Conservation (phyloP, 768 basidiomycete species). For the Suillus alpinus region DNA sequence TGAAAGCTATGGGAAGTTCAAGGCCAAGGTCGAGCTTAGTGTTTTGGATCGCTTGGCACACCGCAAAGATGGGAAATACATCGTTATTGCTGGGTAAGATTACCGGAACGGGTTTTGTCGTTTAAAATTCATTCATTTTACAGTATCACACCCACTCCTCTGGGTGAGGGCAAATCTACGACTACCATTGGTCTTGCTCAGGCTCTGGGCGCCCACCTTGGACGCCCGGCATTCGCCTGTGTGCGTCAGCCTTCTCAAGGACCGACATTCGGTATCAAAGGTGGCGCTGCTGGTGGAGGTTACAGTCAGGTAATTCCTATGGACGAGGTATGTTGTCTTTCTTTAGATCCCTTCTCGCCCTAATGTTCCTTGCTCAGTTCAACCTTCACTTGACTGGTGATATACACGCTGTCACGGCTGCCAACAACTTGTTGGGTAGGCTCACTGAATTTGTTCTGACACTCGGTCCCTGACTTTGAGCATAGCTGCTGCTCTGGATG, state of each 20-base stretch:
- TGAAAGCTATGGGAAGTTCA: slow-evolving; percentile 93
- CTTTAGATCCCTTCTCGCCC: background rate
- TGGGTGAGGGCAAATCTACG: slow-evolving; percentile 98
- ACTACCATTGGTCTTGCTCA: slow-evolving; percentile 97
- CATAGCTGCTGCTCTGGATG: slow-evolving; percentile 90
- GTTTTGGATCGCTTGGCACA: slow-evolving; percentile 82
- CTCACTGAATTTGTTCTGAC: background rate
- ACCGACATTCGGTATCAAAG: slow-evolving; percentile 98
- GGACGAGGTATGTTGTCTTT: slow-evolving; percentile 70
- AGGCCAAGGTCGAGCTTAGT: slow-evolving; percentile 93
- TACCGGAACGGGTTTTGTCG: background rate
- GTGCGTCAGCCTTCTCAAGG: slow-evolving; percentile 98
- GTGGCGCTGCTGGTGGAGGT: slow-evolving; percentile 96
- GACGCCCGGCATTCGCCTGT: slow-evolving; percentile 91
- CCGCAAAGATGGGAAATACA: slow-evolving; percentile 92
- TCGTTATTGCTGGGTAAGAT: slow-evolving; percentile 84
- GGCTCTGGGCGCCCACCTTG: slow-evolving; percentile 91
- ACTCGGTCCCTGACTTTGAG: slow-evolving; percentile 6
- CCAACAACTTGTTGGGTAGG: slow-evolving; percentile 91
- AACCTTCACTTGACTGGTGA: slow-evolving; percentile 96
- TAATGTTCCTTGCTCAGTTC: slow-evolving; percentile 51
- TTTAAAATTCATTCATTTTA: slow-evolving; percentile 12
- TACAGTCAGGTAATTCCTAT: slow-evolving; percentile 99
- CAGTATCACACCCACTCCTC: slow-evolving; percentile 93
- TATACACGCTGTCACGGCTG: slow-evolving; percentile 96